Base-by-base conservation (phyloP, 164 flowering plant species). In the Stephania cephalantha region DNA sequence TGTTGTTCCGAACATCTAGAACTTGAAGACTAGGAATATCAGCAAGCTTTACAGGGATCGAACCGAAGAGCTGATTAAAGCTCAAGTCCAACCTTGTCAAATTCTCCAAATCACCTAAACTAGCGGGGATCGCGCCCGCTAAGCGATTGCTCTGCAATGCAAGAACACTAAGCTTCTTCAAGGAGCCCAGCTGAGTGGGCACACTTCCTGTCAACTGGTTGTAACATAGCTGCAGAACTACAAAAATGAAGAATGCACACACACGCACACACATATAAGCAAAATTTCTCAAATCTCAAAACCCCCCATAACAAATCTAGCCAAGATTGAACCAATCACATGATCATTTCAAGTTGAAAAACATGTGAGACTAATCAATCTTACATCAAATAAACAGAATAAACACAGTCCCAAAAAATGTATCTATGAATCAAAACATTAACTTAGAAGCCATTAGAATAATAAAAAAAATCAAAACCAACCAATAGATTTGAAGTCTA, bases 141-240 rank as follows among this genome's bases (percentile, higher is more conserved):
- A 96, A 78, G 44, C 76, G 85, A 79, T 96, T 96, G 70, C 52
- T 81, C 71, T 92, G 97, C 70, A 96, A 76, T 42, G 95, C 91
- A 35, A 96, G 87, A 69, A 89, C 94, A 55, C 42, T 83, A 12
- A 96, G 94, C 82, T 87, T 92, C 87, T 84, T 85, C 79, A 94
- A 76, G 65, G 86, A 86, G 0, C 97, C 92, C 52, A 96, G 79
- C 78, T 90, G 91, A 6, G 86, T 86, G 1, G 99, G 99, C 71
- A 96, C 85, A 76, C 86, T 86, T n/a, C 98, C 99, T 46, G 84
- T 81, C 76, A 96, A 78, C 78, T 86, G 81, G 82, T 96, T 96
- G 76, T 85, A 89, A 71, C 98, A 87, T n/a, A 96, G 88, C 85
- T 96, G 97, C 87, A 96, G 68, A 75, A 94, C 99, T 96, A 84